Conservation (phyloP, 306 rosid genomes). For the Cicer judaicum region DNA sequence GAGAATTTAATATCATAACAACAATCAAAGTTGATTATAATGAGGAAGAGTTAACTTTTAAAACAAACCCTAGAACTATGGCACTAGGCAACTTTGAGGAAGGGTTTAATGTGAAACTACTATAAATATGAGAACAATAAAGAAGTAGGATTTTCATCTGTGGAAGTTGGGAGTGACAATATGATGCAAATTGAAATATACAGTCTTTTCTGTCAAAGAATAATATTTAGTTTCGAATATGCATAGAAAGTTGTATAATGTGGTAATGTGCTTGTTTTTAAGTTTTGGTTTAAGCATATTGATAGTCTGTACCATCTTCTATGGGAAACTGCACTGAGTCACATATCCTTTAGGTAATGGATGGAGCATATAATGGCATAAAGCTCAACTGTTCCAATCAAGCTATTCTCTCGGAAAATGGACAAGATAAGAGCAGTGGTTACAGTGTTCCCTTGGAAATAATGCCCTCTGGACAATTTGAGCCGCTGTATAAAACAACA, state of each 20-base stretch:
- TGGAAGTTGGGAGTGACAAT: conserved; percentile 5
- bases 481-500: conserved; percentile 81
- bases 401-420: conserved; percentile 80
- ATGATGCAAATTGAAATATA: not conserved
- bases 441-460: conserved; percentile 78
- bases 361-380: conserved; percentile 80
- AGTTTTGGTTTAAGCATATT: conserved; percentile 29
- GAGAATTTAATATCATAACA: conserved; percentile 14
- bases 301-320: conserved; percentile 21
- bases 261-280: conserved; percentile 1
- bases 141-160: not conserved
- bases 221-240: conserved; percentile 23
- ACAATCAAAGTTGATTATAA: not conserved
- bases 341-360: conserved; percentile 65
- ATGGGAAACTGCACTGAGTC: conserved; percentile 34
- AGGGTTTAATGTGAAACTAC: not conserved
- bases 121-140: not conserved
- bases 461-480: conserved; percentile 94
- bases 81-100: not conserved
- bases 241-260: conserved; percentile 5
- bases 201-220: conserved; percentile 22
- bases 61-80: conserved; percentile 10
- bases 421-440: conserved; percentile 63
- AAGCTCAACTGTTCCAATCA: conserved; percentile 71
- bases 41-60: conserved; percentile 11